Percentiles rank a stretch among this genome's conserved stretches.
Evolutionary conservation across 495 filamentous ascomycete species (phyloP).

Genomic region (Hypoxylon lienhwacheense): DNA sequence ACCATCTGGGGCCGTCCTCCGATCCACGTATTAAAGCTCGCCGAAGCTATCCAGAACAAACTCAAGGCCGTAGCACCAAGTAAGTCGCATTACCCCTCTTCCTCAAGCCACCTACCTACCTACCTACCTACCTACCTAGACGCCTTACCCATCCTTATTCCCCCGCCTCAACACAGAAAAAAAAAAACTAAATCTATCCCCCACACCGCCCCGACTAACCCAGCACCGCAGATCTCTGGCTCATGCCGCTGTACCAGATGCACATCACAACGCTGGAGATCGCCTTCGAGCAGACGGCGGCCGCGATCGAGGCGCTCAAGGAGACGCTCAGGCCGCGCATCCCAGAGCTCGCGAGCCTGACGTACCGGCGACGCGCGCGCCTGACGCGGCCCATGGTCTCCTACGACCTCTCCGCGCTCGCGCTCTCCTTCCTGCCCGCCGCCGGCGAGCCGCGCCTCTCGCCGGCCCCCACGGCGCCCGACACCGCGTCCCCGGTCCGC

Average conservation of each 20-base stretch:
- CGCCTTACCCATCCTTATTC: background rate
- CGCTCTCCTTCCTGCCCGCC: conserved; percentile 81
- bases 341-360: conserved; percentile 60
- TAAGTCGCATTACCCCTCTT: conserved; percentile 43
- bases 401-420: conserved; percentile 81
- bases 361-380: conserved; percentile 63
- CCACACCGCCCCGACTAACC: too few relatives aligned
- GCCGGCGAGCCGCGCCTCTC: conserved; percentile 55
- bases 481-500: conserved; percentile 25
- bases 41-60: conserved; percentile 66
- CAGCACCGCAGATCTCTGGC: conserved; percentile 79
- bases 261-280: conserved; percentile 89
- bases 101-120: background rate
- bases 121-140: background rate
- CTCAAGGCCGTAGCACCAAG: conserved; percentile 65
- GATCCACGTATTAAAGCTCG: conserved; percentile 63
- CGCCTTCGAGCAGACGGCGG: conserved; percentile 64
- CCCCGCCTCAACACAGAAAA: background rate
- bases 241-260: conserved; percentile 73
- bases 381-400: conserved; percentile 81
- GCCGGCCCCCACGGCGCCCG: conserved; percentile 40
- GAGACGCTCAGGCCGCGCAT: conserved; percentile 52
- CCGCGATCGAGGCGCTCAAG: conserved; percentile 64
- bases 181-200: background rate
- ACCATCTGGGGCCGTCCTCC: conserved; percentile 88